These are phyloP conservation scores for Candida piceae DNA, from an alignment of 805 yeast genomes.

Conservation along the genomic window DNA sequence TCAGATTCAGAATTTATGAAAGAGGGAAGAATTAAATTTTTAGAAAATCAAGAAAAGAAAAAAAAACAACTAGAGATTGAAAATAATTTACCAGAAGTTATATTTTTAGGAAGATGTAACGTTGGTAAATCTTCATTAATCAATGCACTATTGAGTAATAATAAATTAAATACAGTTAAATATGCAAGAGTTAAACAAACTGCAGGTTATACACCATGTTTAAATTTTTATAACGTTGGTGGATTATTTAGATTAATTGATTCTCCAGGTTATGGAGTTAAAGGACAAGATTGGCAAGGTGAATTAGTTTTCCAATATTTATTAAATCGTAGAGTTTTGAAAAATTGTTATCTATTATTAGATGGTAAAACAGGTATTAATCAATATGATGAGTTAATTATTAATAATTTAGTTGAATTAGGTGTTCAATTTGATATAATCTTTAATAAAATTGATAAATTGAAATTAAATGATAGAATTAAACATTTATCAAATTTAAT, in stretches of 20 bases:
- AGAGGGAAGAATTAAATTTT: conserved; percentile 23
- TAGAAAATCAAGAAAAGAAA: conserved; percentile 21
- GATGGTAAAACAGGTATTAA: conserved; percentile 58
- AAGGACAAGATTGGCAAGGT: conserved; percentile 66
- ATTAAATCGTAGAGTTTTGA: conserved; percentile 44
- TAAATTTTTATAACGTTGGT: conserved; percentile 69
- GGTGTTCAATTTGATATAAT: conserved; percentile 73
- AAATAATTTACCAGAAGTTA: conserved; percentile 61
- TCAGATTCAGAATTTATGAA: conserved; percentile 10
- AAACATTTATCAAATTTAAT: conserved; percentile 36
- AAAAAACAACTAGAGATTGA: conserved; percentile 8
- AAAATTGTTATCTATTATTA: conserved; percentile 56
- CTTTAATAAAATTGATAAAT: conserved; percentile 70
- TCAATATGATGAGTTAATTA: conserved; percentile 48
- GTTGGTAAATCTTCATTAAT: conserved; percentile 82
- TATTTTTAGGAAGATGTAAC: conserved; percentile 76
- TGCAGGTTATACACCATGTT: conserved; percentile 47
- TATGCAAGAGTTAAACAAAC: conserved; percentile 40
- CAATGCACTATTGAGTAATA: conserved; percentile 49
- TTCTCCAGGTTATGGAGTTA: conserved; percentile 86
- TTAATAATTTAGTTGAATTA: conserved; percentile 41
- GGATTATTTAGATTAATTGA: conserved; percentile 65
- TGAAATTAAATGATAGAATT: conserved; percentile 30
- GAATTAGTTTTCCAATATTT: conserved; percentile 60
- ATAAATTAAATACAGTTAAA: conserved; percentile 21